Percentiles rank a stretch among this genome's conserved stretches.
phyloP scores from a whole-genome alignment of 805 yeast species.

The Candida glaebosa region DNA sequence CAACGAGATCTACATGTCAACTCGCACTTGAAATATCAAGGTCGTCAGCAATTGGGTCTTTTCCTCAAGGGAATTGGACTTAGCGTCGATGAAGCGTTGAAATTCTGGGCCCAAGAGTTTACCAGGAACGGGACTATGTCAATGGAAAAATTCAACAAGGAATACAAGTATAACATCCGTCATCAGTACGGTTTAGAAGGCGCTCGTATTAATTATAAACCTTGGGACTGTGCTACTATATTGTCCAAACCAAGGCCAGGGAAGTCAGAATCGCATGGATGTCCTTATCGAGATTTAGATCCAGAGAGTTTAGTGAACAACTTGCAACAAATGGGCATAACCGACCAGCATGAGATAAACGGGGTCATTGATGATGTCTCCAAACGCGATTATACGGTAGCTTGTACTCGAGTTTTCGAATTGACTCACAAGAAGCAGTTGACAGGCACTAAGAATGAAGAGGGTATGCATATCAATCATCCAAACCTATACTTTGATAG shows the following conservation, averaged over 20 bases:
- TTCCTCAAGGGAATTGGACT: slow-evolving; percentile 91
- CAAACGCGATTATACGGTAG: slow-evolving; percentile 71
- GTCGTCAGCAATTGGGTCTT: slow-evolving; percentile 80
- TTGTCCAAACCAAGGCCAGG: slow-evolving; percentile 67
- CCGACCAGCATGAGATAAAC: slow-evolving; percentile 52
- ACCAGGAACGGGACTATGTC: slow-evolving; percentile 50
- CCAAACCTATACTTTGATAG: slow-evolving; percentile 88
- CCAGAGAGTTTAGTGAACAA: slow-evolving; percentile 58
- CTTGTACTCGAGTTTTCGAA: slow-evolving; percentile 89
- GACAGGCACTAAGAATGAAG: slow-evolving; percentile 28
- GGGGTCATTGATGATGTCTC: slow-evolving; percentile 66
- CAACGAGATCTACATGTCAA: slow-evolving; percentile 56
- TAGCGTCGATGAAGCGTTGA: slow-evolving; percentile 79
- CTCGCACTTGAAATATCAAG: slow-evolving; percentile 77
- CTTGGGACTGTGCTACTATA: slow-evolving; percentile 81
- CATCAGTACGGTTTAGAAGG: slow-evolving; percentile 94
- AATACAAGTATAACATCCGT: slow-evolving; percentile 82
- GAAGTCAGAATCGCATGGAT: slow-evolving; percentile 77
- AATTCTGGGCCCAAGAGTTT: slow-evolving; percentile 79
- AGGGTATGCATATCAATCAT: slow-evolving; percentile 67
- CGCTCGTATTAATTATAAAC: slow-evolving; percentile 76
- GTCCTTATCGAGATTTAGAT: slow-evolving; percentile 81
- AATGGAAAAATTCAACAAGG: slow-evolving; percentile 77
- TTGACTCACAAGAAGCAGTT: slow-evolving; percentile 51
- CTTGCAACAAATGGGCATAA: slow-evolving; percentile 62